Conservation (phyloP, 805 yeast genomes). For the Brettanomyces bruxellensis region DNA sequence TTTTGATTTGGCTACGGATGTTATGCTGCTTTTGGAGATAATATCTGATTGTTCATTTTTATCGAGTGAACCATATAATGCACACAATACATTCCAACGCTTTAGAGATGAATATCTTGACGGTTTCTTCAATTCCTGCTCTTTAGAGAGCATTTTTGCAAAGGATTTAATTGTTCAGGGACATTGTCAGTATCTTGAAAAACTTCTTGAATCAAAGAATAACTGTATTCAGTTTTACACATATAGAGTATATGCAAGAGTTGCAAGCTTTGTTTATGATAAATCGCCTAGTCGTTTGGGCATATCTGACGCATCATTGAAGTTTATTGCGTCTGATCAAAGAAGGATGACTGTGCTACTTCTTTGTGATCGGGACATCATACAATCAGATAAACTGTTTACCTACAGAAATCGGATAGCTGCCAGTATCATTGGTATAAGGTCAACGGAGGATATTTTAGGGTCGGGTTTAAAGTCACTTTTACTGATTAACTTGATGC, state of each 20-base stretch:
- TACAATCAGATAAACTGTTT: conserved; percentile 31
- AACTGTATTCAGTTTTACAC: conserved; percentile 21
- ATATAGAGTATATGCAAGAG: conserved; percentile 22
- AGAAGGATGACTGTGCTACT: too few relatives aligned
- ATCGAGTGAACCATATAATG: too few relatives aligned
- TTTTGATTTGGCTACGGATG: conserved; percentile 5
- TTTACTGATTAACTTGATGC: conserved; percentile 36
- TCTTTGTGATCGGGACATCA: conserved; percentile 19
- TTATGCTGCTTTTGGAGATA: conserved; percentile 29
- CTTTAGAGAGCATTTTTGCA: conserved; percentile 9
- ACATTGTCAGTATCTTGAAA: too few relatives aligned
- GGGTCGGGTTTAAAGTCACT: conserved; percentile 37
- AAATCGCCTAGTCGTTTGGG: too few relatives aligned
- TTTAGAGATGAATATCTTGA: too few relatives aligned
- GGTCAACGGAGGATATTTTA: conserved; percentile 29
- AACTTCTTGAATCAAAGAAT: neutral
- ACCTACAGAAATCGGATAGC: conserved; percentile 52
- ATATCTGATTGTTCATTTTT: conserved; percentile 28
- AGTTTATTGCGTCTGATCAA: too few relatives aligned
- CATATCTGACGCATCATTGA: too few relatives aligned
- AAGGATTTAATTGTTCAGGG: too few relatives aligned
- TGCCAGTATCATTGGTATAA: conserved; percentile 55
- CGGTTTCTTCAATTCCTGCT: neutral
- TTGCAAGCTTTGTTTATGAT: too few relatives aligned
- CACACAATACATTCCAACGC: too few relatives aligned